phyloP scores from a whole-genome alignment of 495 filamentous ascomycete species.

The Xylaria venustula region DNA sequence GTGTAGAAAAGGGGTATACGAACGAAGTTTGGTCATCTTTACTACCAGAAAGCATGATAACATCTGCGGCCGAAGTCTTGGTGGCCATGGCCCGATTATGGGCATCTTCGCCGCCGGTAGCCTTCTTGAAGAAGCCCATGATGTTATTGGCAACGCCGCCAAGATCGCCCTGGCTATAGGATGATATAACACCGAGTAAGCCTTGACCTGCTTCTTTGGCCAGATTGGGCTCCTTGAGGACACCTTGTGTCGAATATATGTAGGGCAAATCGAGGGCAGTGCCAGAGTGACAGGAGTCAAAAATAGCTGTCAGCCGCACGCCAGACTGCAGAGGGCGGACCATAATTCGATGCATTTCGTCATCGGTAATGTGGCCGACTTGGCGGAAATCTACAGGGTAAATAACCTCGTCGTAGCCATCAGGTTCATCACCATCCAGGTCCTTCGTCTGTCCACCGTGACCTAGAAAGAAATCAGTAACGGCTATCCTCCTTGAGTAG shows the following conservation, averaged over 20 bases:
- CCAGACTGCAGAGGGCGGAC: constrained; percentile 77
- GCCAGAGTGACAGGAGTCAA: constrained; percentile 98
- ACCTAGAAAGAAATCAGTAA: constrained; percentile 48
- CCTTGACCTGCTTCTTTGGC: constrained; percentile 97
- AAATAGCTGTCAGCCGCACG: constrained; percentile 93
- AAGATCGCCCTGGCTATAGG: constrained; percentile 88
- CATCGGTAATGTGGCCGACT: constrained; percentile 92
- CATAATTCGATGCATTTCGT: constrained; percentile 99
- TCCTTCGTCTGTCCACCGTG: constrained; percentile 98
- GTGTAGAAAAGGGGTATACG: constrained; percentile 48
- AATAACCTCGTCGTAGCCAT: constrained; percentile 97
- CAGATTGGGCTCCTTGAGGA: constrained; percentile 97
- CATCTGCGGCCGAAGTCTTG: constrained; percentile 93
- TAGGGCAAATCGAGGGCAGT: constrained; percentile 95
- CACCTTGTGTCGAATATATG: constrained; percentile 91
- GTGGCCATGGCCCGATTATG: constrained; percentile 78
- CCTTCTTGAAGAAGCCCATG: constrained; percentile 90
- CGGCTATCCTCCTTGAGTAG: not conserved
- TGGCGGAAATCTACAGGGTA: constrained; percentile 93
- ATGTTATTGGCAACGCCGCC: constrained; percentile 77
- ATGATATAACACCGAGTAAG: constrained; percentile 81
- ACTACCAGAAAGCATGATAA: constrained; percentile 96
- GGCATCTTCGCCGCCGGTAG: constrained; percentile 76
- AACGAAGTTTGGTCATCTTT: constrained; percentile 95
- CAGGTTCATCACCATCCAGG: constrained; percentile 88